These are phyloP conservation scores for Paramyrothecium roridum DNA, from an alignment of 2,329 filamentous ascomycete genomes.

Conservation along the genomic window DNA sequence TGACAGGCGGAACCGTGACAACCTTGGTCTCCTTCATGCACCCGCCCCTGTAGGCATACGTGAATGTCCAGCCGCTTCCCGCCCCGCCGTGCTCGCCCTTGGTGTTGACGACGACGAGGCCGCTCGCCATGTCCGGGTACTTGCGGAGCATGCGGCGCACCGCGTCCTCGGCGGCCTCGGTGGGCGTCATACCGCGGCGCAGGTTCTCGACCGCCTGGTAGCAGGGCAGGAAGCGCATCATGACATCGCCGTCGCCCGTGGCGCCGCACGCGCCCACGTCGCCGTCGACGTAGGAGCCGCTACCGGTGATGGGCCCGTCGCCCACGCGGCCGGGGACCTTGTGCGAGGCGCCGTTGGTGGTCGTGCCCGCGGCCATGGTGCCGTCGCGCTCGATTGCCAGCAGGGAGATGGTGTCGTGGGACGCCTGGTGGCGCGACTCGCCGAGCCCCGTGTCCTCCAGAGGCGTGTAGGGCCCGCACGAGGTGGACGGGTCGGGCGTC, in stretches of 20 bases:
- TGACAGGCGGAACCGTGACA: constrained; percentile 31
- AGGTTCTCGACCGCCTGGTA: constrained; percentile 56
- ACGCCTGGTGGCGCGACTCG: constrained; percentile 15
- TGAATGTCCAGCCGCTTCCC: constrained; percentile 52
- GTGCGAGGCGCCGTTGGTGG: constrained; percentile 52
- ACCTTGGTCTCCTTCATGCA: constrained; percentile 43
- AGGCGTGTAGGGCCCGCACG: constrained; percentile 47
- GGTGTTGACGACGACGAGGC: constrained; percentile 48
- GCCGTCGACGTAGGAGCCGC: constrained; percentile 52
- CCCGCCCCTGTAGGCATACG: constrained; percentile 47
- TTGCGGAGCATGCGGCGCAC: constrained; percentile 45
- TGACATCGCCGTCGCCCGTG: constrained; percentile 54
- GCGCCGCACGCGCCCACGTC: constrained; percentile 54
- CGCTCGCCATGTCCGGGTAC: constrained; percentile 43
- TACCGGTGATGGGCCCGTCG: constrained; percentile 52
- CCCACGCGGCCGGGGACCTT: constrained; percentile 55
- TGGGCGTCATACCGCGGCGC: constrained; percentile 43
- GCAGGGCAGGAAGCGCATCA: constrained; percentile 56
- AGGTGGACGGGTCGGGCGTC: constrained; percentile 34
- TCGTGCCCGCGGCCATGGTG: constrained; percentile 51
- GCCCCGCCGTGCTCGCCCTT: constrained; percentile 48
- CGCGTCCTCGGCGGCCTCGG: constrained; percentile 46
- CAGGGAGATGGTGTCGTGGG: constrained; percentile 54
- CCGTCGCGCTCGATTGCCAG: constrained; percentile 41
- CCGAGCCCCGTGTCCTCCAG: constrained; percentile 2